Evolutionary conservation across 495 filamentous ascomycete genomes (phyloP).

Genomic region (Polyplosphaeria fusca): DNA sequence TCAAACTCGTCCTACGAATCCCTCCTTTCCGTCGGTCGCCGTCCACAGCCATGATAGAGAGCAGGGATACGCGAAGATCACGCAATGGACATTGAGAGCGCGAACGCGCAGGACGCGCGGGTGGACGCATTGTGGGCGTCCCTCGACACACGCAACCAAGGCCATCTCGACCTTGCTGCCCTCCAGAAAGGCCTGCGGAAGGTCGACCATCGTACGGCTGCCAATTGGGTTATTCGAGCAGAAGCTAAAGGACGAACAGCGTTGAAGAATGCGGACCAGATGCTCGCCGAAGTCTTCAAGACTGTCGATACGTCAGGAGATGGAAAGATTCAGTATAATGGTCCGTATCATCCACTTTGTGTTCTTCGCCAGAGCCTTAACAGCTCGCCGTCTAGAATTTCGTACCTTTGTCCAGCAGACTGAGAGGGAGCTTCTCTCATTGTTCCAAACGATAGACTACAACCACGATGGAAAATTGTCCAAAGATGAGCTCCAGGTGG

Average conservation of each 20-base stretch:
- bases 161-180: constrained; percentile 75
- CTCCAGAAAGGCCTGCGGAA: constrained; percentile 79
- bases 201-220: constrained; percentile 84
- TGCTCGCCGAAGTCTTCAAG: constrained; percentile 74
- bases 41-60: constrained; percentile 30
- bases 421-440: constrained; percentile 71
- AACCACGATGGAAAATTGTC: constrained; percentile 86
- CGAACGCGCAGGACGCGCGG: constrained; percentile 69
- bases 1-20: neutral
- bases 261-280: constrained; percentile 87
- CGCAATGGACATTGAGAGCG: constrained; percentile 42
- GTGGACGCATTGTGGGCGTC: constrained; percentile 76
- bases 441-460: constrained; percentile 85
- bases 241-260: constrained; percentile 52
- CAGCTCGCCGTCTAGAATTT: too few species aligned
- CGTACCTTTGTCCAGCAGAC: constrained; percentile 80
- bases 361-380: too few species aligned
- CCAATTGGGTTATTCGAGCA: constrained; percentile 3
- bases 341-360: constrained; percentile 51
- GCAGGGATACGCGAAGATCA: constrained; percentile 23
- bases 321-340: constrained; percentile 83
- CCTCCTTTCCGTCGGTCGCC: constrained; percentile 4
- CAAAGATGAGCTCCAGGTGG: constrained; percentile 72
- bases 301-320: constrained; percentile 83
- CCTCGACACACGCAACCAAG: constrained; percentile 71